Conservation (phyloP, 306 rosid genomes). For the Carpinus viminea region DNA sequence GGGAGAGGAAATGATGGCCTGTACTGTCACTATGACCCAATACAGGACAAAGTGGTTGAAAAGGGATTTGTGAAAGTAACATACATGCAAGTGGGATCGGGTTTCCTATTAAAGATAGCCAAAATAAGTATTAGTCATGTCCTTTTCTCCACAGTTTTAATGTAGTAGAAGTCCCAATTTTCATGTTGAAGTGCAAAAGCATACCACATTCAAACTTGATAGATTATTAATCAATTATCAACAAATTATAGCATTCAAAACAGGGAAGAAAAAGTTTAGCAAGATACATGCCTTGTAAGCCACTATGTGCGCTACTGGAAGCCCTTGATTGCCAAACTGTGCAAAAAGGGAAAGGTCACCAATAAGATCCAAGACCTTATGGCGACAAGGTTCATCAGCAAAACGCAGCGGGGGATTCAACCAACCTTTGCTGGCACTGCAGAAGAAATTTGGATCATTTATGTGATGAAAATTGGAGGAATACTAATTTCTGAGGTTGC, state of each 20-base stretch:
- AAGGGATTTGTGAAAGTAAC: neutral
- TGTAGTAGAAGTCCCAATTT: neutral
- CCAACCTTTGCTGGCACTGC: slow-evolving; percentile 77
- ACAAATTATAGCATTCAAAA: slow-evolving; percentile 13
- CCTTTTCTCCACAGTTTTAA: slow-evolving; percentile 1
- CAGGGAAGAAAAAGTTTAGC: slow-evolving; percentile 2
- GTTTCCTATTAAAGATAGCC: neutral
- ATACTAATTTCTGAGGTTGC: neutral
- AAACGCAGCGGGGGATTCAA: slow-evolving; percentile 84
- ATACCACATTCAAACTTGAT: neutral
- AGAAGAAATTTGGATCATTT: slow-evolving; percentile 20
- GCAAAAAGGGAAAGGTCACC: slow-evolving; percentile 89
- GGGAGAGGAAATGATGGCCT: neutral
- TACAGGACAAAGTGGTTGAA: neutral
- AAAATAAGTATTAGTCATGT: neutral
- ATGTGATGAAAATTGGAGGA: slow-evolving; percentile 6
- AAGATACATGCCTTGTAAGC: slow-evolving; percentile 66
- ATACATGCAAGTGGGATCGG: neutral
- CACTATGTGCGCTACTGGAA: slow-evolving; percentile 78
- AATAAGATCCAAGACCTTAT: slow-evolving; percentile 82
- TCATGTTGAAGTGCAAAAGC: neutral
- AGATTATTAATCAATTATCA: neutral
- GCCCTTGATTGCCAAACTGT: slow-evolving; percentile 81
- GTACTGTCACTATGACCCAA: neutral
- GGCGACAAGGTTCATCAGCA: slow-evolving; percentile 89